A percentile compares a stretch with the other conserved stretches of the same genome.
Evolutionary conservation across 2,329 filamentous ascomycete species (phyloP).

Genomic region (Fusarium torreyae): DNA sequence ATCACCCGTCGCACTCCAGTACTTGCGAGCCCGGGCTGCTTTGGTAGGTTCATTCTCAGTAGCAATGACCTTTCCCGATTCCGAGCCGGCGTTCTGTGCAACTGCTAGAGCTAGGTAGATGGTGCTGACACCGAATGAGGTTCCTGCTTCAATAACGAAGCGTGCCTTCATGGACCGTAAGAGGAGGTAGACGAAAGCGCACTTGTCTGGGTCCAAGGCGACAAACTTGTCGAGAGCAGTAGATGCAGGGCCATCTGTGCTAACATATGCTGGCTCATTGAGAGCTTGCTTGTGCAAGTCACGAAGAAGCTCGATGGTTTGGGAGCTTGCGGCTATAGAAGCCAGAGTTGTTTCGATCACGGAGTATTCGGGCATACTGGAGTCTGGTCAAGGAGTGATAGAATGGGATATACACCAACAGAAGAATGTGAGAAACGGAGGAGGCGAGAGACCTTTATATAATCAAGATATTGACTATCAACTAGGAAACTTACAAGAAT

Average conservation of each 20-base stretch:
- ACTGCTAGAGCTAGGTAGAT: slow-evolving; percentile 74
- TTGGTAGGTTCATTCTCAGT: slow-evolving; percentile 73
- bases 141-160: slow-evolving; percentile 72
- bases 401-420: not conserved
- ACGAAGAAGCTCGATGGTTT: slow-evolving; percentile 49
- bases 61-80: slow-evolving; percentile 64
- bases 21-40: slow-evolving; percentile 63
- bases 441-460: not conserved
- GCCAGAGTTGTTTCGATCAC: slow-evolving; percentile 51
- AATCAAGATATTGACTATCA: not conserved
- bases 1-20: slow-evolving; percentile 68
- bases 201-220: slow-evolving; percentile 72
- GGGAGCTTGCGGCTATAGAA: slow-evolving; percentile 50
- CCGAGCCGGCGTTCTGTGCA: slow-evolving; percentile 59
- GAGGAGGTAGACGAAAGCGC: slow-evolving; percentile 69
- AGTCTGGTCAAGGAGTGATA: not conserved
- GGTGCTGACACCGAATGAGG: slow-evolving; percentile 73
- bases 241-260: slow-evolving; percentile 42
- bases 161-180: slow-evolving; percentile 63
- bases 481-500: not conserved
- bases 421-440: not conserved
- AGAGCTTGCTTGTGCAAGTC: slow-evolving; percentile 53
- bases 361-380: slow-evolving; percentile 35
- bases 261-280: slow-evolving; percentile 51
- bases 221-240: slow-evolving; percentile 67